Evolutionary conservation across 805 yeast genomes (phyloP), one percentile per base, ranked within the genome.

Genomic region (Komagataella kurtzmanii): DNA sequence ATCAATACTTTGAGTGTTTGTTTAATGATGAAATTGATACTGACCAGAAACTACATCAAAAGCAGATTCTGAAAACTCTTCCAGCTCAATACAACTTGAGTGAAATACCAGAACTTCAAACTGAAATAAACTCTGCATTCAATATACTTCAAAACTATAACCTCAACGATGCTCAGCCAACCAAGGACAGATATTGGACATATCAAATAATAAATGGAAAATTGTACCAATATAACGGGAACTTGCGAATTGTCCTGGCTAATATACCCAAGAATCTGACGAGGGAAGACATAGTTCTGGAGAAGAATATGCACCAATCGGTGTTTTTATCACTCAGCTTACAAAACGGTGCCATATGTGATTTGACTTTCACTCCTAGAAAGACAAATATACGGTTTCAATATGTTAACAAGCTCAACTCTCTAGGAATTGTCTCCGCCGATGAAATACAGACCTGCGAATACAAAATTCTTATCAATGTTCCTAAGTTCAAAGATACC

Each of bases 381-480:
- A 48, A 57, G 3, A 57, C 63, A 2, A 55, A 55, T 1, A 55
- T 67, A 17, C 56, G 58, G 17, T 67, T 66, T 47, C 51, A 54
- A 4, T 68, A 71, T 48, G 62, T 58, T 47, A 51, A 53, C 2
- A 46, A 57, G 10, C 45, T 50, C 1, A 14, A 40, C 3, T 0
- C 8, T 1, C 64, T 69, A 3, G 23, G n/a, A 12, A 53, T 66
- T n/a, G 51, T 52, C 6, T 49, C 50, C 6, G 55, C 65, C 6
- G 53, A 56, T 14, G 72, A 68, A 52, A 52, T 58, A 50, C 62
- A 60, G 50, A 65, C 69, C 3, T 68, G 72, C 49, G 59, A 59
- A 23, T 68, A 68, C 52, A 57, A 55, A 50, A 52, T 59, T 48
- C 56, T 52, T 7, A 49, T 64, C 7, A 47, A 58, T 1, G 46